Percentiles rank a stretch among this genome's conserved stretches.
phyloP scores from a whole-genome alignment of 2,329 filamentous ascomycete genomes.

The Aspergillus tubingensis region DNA sequence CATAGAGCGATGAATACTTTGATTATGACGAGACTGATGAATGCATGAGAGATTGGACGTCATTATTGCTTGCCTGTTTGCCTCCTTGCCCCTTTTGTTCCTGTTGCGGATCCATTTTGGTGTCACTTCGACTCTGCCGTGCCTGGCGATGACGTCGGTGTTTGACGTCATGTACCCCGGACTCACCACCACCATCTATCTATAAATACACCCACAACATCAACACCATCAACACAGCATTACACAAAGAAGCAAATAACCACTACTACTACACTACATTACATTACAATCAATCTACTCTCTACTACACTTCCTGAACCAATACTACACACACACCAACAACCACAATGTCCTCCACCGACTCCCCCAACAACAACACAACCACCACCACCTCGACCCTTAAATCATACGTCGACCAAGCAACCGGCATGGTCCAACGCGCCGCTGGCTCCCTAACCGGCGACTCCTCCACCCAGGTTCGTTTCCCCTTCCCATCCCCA shows the following conservation, averaged over 20 bases:
- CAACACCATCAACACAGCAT: neutral
- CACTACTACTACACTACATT: no score
- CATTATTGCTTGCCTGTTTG: neutral
- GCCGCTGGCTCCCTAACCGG: slow-evolving; percentile 73
- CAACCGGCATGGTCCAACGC: slow-evolving; percentile 71
- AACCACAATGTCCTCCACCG: slow-evolving; percentile 27
- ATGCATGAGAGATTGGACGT: neutral
- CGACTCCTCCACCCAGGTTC: slow-evolving; percentile 65
- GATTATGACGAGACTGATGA: slow-evolving; percentile 3
- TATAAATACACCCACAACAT: neutral
- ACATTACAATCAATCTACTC: neutral
- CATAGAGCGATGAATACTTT: neutral
- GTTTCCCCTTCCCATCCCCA: neutral
- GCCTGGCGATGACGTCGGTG: neutral
- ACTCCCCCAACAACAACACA: neutral
- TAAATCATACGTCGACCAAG: slow-evolving; percentile 74
- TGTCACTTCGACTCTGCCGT: neutral
- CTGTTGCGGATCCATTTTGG: neutral
- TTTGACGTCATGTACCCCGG: neutral
- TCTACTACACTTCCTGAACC: neutral
- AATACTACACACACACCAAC: neutral
- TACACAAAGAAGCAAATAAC: neutral
- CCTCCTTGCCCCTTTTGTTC: neutral
- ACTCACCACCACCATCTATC: neutral
- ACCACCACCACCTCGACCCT: slow-evolving; percentile 66